A percentile compares a stretch with the other conserved stretches of the same genome.
phyloP scores from a whole-genome alignment of 805 yeast genomes.

The Yamadazyma laniorum region DNA sequence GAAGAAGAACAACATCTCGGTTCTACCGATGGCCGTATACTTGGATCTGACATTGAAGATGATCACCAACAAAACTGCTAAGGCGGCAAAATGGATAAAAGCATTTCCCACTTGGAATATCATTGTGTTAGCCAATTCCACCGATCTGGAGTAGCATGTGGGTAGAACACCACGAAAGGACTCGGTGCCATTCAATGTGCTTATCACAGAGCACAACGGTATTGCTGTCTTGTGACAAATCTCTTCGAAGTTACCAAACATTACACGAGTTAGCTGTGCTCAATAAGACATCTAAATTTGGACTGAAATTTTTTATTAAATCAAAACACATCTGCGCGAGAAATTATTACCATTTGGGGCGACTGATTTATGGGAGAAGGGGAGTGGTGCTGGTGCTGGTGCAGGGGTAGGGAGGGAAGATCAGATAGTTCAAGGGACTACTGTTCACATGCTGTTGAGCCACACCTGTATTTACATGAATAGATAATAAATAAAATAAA shows the following conservation, averaged over 20 bases:
- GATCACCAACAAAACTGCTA: slow-evolving; percentile 64
- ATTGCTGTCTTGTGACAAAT: slow-evolving; percentile 69
- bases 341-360: no score
- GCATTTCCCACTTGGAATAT: slow-evolving; percentile 88
- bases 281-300: not conserved
- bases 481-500: slow-evolving; percentile 1
- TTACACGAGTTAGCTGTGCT: slow-evolving; percentile 40
- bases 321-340: no score
- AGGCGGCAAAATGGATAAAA: slow-evolving; percentile 75
- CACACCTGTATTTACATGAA: not conserved
- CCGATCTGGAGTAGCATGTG: slow-evolving; percentile 79
- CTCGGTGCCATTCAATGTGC: slow-evolving; percentile 40
- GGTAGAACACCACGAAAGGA: slow-evolving; percentile 64
- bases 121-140: slow-evolving; percentile 85
- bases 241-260: slow-evolving; percentile 61
- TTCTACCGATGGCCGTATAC: slow-evolving; percentile 92
- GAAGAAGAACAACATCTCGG: slow-evolving; percentile 77
- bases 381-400: no score
- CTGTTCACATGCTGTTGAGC: no score
- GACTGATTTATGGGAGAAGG: no score
- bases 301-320: slow-evolving; percentile 1
- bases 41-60: slow-evolving; percentile 75
- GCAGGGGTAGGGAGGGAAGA: no score
- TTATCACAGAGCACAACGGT: slow-evolving; percentile 77
- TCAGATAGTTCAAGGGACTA: no score